Conservation (phyloP, 495 filamentous ascomycete species). For the Hypoxylon crocopeplum region DNA sequence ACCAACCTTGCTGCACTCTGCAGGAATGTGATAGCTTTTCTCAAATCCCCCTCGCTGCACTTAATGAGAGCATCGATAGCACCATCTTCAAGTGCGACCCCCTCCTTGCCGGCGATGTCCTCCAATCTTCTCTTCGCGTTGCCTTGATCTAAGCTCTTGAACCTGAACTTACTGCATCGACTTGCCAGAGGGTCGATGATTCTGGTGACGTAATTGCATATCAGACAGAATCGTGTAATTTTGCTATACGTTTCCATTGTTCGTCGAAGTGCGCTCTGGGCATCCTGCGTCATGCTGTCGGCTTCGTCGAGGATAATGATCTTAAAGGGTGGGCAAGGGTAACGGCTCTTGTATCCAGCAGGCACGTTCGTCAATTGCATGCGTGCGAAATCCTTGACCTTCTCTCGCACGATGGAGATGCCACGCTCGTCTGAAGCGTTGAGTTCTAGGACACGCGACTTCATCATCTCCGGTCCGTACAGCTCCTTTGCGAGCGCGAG, state of each 20-base stretch:
- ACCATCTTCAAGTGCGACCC: constrained; percentile 74
- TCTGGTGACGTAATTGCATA: constrained; percentile 97
- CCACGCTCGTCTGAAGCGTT: constrained; percentile 99
- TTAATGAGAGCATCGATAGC: constrained; percentile 82
- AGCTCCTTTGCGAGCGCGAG: constrained; percentile 95
- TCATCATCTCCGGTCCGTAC: constrained; percentile 93
- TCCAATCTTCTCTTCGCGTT: constrained; percentile 77
- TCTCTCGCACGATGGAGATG: constrained; percentile 95
- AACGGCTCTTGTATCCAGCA: constrained; percentile 69
- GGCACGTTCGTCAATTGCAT: constrained; percentile 89
- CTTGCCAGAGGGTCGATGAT: constrained; percentile 97
- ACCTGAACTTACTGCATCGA: constrained; percentile 94
- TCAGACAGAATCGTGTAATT: constrained; percentile 95
- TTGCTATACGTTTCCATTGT: constrained; percentile 98
- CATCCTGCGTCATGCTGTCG: constrained; percentile 98
- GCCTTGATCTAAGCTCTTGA: constrained; percentile 89
- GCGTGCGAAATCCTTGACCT: constrained; percentile 97
- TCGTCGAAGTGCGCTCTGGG: constrained; percentile 86
- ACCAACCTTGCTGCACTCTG: constrained; percentile 88
- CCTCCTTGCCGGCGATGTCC: constrained; percentile 81
- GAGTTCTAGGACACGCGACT: constrained; percentile 92
- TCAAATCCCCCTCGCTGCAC: constrained; percentile 90
- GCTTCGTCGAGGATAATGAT: constrained; percentile 98
- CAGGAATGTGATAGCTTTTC: constrained; percentile 94
- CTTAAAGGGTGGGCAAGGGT: constrained; percentile 97